These are phyloP conservation scores for Starmerella roubikii DNA, from an alignment of 805 yeast genomes.

Conservation along the genomic window DNA sequence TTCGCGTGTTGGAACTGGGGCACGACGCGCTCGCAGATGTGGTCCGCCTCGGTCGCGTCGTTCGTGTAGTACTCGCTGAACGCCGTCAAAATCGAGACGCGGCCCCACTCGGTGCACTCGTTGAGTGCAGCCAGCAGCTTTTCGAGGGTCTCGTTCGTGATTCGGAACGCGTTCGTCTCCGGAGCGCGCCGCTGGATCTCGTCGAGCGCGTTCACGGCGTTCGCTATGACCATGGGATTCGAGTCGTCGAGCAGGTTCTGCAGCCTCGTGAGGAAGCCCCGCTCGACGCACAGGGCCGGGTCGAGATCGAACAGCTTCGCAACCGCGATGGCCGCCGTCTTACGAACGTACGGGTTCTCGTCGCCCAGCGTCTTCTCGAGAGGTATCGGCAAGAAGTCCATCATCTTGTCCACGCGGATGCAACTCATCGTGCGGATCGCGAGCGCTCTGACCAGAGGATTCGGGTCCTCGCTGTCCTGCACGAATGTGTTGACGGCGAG, in stretches of 20 bases:
- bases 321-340: slow-evolving; percentile 94
- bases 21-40: slow-evolving; percentile 74
- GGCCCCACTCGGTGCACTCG: slow-evolving; percentile 99
- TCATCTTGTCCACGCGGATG: slow-evolving; percentile 87
- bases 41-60: slow-evolving; percentile 54
- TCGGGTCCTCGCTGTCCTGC: slow-evolving; percentile 87
- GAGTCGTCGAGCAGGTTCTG: slow-evolving; percentile 61
- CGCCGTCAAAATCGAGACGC: slow-evolving; percentile 76
- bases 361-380: slow-evolving; percentile 71
- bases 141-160: slow-evolving; percentile 30
- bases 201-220: slow-evolving; percentile 71
- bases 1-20: slow-evolving; percentile 96
- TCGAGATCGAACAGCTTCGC: slow-evolving; percentile 86
- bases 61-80: slow-evolving; percentile 54
- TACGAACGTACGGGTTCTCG: slow-evolving; percentile 93
- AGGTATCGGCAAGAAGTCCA: slow-evolving; percentile 88
- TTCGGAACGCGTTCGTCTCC: slow-evolving; percentile 34
- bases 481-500: slow-evolving; percentile 96
- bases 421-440: slow-evolving; percentile 99
- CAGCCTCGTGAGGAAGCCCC: slow-evolving; percentile 65
- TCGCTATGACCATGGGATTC: slow-evolving; percentile 96
- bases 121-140: slow-evolving; percentile 72
- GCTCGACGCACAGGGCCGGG: slow-evolving; percentile 66
- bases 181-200: slow-evolving; percentile 67
- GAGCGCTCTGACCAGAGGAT: slow-evolving; percentile 87